These are phyloP conservation scores for Penstemon barbatus DNA, from an alignment of 257 asterid species.

Conservation along the genomic window DNA sequence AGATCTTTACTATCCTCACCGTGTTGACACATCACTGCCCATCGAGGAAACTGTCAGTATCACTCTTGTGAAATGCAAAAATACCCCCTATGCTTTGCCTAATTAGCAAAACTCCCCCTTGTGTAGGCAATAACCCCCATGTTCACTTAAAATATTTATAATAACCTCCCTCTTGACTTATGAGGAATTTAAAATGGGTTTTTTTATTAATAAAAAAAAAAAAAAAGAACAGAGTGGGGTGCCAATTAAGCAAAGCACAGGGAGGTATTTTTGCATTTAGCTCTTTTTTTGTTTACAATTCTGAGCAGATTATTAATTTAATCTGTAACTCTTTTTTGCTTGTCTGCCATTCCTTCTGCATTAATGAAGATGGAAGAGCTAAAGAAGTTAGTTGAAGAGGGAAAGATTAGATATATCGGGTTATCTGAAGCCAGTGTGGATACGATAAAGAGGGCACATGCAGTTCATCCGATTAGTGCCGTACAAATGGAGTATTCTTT, in stretches of 20 bases:
- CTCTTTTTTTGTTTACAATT: not conserved
- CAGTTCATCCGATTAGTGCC: conserved; percentile 56
- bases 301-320: no score
- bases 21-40: conserved; percentile 46
- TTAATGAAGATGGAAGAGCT: conserved; percentile 50
- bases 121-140: no score
- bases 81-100: not conserved
- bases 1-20: conserved; percentile 57
- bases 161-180: no score
- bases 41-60: conserved; percentile 61
- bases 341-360: not conserved
- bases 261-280: no score
- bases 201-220: no score
- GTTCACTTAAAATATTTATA: no score
- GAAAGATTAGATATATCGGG: conserved; percentile 54
- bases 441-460: conserved; percentile 60
- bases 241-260: no score
- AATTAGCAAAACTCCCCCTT: no score
- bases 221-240: no score
- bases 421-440: conserved; percentile 56
- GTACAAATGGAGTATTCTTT: conserved; percentile 64
- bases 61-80: not conserved
- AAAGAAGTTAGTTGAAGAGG: conserved; percentile 59
- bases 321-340: no score
- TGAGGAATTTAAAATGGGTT: no score